Percentiles rank a stretch among this genome's conserved stretches.
Evolutionary conservation across 2,329 filamentous ascomycete genomes (phyloP).

Genomic region (Magnaporthiopsis incrustans): DNA sequence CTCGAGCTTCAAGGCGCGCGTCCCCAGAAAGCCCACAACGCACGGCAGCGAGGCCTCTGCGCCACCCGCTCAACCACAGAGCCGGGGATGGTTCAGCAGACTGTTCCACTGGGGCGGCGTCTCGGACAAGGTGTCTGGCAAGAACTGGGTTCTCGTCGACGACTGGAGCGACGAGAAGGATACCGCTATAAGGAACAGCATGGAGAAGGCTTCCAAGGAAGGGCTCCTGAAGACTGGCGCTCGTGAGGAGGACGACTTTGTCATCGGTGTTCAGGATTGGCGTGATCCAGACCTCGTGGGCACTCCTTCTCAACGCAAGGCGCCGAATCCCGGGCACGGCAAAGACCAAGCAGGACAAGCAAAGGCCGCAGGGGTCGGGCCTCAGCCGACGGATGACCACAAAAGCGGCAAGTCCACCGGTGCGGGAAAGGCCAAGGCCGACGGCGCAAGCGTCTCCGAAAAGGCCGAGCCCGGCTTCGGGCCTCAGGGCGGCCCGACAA

Average conservation of each 20-base stretch:
- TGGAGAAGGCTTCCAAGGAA: conserved; percentile 28
- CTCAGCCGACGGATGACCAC: conserved; percentile 18
- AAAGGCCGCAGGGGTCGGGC: conserved; percentile 43
- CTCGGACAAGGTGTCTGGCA: conserved; percentile 50
- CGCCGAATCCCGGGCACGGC: neutral
- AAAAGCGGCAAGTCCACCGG: neutral
- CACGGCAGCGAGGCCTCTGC: neutral
- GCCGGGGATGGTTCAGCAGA: conserved; percentile 35
- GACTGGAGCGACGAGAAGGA: conserved; percentile 54
- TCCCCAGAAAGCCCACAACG: neutral
- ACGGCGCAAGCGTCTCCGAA: conserved; percentile 36
- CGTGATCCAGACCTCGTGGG: conserved; percentile 67
- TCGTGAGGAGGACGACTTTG: conserved; percentile 51
- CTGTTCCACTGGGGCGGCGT: conserved; percentile 22
- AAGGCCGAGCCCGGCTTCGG: neutral
- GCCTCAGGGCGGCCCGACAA: conserved; percentile 29
- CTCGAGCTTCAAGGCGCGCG: conserved; percentile 7
- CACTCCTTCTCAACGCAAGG: conserved; percentile 14
- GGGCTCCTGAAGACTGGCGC: conserved; percentile 15
- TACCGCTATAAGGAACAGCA: conserved; percentile 31
- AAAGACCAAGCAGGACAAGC: neutral
- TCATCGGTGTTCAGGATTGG: conserved; percentile 84
- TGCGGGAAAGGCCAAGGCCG: neutral
- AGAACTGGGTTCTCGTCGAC: conserved; percentile 65
- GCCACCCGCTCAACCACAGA: conserved; percentile 10